Evolutionary conservation across 345 rosid genomes (phyloP).

Genomic region (Aquilaria yunnanensis): DNA sequence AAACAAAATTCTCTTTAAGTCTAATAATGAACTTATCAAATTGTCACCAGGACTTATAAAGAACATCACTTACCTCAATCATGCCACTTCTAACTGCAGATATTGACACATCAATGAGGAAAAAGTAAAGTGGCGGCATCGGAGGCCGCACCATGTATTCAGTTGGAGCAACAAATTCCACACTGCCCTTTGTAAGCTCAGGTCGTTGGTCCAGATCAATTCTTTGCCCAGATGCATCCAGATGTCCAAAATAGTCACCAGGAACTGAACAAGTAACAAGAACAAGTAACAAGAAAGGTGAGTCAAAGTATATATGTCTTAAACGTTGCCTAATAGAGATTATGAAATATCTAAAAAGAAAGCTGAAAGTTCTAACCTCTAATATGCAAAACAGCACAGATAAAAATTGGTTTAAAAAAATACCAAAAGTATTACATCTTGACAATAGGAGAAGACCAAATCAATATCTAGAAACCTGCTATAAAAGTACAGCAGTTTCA

Average conservation of each 20-base stretch:
- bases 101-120: constrained; percentile 90
- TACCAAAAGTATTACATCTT: too few relatives aligned
- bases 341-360: background rate
- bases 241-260: constrained; percentile 86
- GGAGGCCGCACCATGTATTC: constrained; percentile 99
- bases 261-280: constrained; percentile 51
- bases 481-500: too few relatives aligned
- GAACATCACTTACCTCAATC: constrained; percentile 73
- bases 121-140: constrained; percentile 94
- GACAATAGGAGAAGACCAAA: constrained; percentile 3
- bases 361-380: constrained; percentile 6
- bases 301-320: constrained; percentile 5
- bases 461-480: too few relatives aligned
- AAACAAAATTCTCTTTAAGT: too few relatives aligned
- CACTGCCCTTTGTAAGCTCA: constrained; percentile 91
- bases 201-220: constrained; percentile 92
- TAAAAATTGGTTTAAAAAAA: constrained; percentile 1
- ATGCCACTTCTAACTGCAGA: constrained; percentile 92
- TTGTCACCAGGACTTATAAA: background rate
- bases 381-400: constrained; percentile 2
- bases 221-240: constrained; percentile 90
- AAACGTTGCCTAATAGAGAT: background rate
- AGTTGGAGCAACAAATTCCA: constrained; percentile 94
- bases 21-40: too few relatives aligned
- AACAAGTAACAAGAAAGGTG: constrained; percentile 5